Evolutionary conservation across 1,139 yeast species (phyloP), one percentile per base, ranked within the genome.

Genomic region (Protomyces lactucae-debilis): DNA sequence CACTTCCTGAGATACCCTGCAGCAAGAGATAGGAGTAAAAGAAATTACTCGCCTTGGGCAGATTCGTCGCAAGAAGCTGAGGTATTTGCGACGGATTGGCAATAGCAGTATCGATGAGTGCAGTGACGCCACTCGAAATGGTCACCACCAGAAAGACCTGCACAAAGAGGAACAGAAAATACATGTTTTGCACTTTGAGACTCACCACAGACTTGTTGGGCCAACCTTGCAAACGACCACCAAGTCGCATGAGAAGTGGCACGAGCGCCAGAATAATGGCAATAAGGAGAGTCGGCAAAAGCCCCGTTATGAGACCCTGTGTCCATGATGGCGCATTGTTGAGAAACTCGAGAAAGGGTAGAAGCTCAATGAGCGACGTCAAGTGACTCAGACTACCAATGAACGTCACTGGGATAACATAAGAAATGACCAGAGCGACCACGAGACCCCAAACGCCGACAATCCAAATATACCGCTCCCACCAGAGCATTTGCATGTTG

Each of bases 331-430:
- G 82, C 14, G 63, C 63, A 12, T 55, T 52, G 72, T 85, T 76
- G 70, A 93, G 82, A 75, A 88, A 92, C 28, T 77, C 74, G 71
- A 92, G 81, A 80, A 86, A 91, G 21, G 79, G 88, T 28, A 91
- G 79, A 69, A 83, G 84, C 60, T 83, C 79, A 48, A 86, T 88
- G 74, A 91, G 79, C 71, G 81, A 82, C 68, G 87, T 84, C 71
- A 93, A 82, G 76, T 92, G 92, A 23, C 98, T 91, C 70, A 93
- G 82, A 72, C 86, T 80, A 85, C 98, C 98, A 64, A 93, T 97
- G 75, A 90, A 89, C 1, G 97, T 96, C 61, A 92, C 97, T n/a
- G 98, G 98, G 71, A 91, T 80, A 67, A 96, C 83, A 97, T 98
- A 93, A 74, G 91, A 87, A 65, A 92, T 82, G 68, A 90, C 83